Evolutionary conservation across 495 filamentous ascomycete genomes (phyloP), one percentile per base, ranked within the genome.

Genomic region (Penicillium paradoxum): DNA sequence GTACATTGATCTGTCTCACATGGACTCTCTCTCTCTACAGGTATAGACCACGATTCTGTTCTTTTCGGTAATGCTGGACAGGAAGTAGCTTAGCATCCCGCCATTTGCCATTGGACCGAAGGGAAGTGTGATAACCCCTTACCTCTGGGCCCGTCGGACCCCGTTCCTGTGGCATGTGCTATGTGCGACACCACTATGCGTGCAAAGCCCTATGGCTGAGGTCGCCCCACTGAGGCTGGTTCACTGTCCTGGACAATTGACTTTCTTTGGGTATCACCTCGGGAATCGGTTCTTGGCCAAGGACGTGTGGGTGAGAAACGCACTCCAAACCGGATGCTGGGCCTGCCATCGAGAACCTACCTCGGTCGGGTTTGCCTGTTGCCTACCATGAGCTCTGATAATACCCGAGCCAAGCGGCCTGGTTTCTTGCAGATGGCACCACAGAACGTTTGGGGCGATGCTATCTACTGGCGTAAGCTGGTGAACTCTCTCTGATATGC

Each of bases 401-500:
- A 15, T 6, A 19, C 5, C 27, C 15, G 7, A 19, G 37, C 5
- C 17, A 15, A 17, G 43, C 14, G 38, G 14, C n/a, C 17, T 2
- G 4, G 14, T 37, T 37, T 37, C 34, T 4, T 1, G 34, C 34
- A 15, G 14, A 48, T 57, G 51, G 51, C 34, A 24, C 46, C 46
- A 39, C 41, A 25, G 25, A 33, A 30, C 27, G 17, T 25, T 37
- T 2, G 22, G 13, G 8, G 41, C 36, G 36, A 49, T 18, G 29
- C 19, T 41, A 17, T 44, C 6, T 37, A 8, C 25, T 6, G 19
- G 41, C 11, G 47, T 32, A 21, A 44, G 41, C 49, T 59, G 56
- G 56, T 56, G 56, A 49, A 49, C 56, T 60, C 44, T 50, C 51
- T 56, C 32, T 57, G 53, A 57, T 54, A 62, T 66, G 62, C 67